Conservation (phyloP, 768 basidiomycete species). For the Cystoderma amianthinum region DNA sequence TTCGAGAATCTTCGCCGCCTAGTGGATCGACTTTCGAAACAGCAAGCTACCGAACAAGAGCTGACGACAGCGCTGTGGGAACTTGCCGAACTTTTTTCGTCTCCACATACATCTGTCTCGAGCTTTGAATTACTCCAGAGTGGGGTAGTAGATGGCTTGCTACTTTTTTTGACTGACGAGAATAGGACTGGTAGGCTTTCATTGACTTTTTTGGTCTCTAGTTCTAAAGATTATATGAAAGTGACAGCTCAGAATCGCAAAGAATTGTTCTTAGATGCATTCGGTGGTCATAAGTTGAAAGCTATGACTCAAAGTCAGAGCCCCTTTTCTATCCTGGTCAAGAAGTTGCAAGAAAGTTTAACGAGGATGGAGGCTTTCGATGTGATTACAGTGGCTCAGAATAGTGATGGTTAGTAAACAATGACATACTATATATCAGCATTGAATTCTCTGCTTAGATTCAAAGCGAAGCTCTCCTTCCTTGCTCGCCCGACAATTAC, state of each 20-base stretch:
- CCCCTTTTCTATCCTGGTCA: slow-evolving; percentile 75
- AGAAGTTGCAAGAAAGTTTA: slow-evolving; percentile 92
- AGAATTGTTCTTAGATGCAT: slow-evolving; percentile 73
- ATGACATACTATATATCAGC: slow-evolving; percentile 2
- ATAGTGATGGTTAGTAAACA: slow-evolving; percentile 59
- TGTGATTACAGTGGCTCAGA: slow-evolving; percentile 83
- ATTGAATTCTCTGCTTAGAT: slow-evolving; percentile 35
- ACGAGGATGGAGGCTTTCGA: slow-evolving; percentile 96
- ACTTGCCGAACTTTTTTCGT: slow-evolving; percentile 76
- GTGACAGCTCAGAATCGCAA: slow-evolving; percentile 63
- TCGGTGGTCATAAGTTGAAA: slow-evolving; percentile 50
- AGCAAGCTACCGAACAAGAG: slow-evolving; percentile 54
- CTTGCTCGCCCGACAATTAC: slow-evolving; percentile 85
- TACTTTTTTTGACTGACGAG: slow-evolving; percentile 74
- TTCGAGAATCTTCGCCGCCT: slow-evolving; percentile 57
- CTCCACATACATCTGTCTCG: slow-evolving; percentile 73
- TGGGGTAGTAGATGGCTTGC: slow-evolving; percentile 82
- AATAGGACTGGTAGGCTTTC: slow-evolving; percentile 45
- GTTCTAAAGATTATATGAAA: slow-evolving; percentile 19
- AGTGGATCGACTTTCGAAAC: slow-evolving; percentile 55
- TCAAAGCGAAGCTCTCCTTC: slow-evolving; percentile 89
- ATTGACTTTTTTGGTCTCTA: slow-evolving; percentile 5
- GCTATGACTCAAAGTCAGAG: slow-evolving; percentile 37
- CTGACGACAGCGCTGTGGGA: slow-evolving; percentile 57
- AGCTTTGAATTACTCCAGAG: slow-evolving; percentile 95